Conservation (phyloP, 441 rosid genomes). For the Croton setiger region DNA sequence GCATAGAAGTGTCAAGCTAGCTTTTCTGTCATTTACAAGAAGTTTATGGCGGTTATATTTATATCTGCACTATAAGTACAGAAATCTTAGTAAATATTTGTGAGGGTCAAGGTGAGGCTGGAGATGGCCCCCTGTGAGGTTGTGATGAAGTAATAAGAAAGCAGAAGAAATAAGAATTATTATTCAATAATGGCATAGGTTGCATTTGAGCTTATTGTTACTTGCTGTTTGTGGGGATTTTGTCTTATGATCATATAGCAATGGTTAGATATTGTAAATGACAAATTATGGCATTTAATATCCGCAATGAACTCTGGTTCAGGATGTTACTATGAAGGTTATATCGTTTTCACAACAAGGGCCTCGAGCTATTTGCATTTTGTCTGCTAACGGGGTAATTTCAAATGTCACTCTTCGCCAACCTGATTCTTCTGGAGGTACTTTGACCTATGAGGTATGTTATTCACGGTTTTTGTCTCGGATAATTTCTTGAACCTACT, state of each 20-base stretch:
- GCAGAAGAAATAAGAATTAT: too few species aligned
- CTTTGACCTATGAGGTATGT: conserved; percentile 90
- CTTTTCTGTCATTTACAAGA: background rate
- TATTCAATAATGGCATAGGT: too few species aligned
- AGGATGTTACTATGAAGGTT: conserved; percentile 93
- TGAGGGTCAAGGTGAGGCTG: background rate
- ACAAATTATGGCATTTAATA: background rate
- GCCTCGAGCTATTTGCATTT: conserved; percentile 86
- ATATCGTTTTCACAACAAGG: conserved; percentile 98
- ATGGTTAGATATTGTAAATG: background rate
- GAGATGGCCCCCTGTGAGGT: background rate
- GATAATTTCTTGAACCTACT: background rate
- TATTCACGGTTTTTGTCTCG: background rate
- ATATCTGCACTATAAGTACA: background rate
- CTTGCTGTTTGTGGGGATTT: background rate
- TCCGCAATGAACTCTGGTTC: conserved; percentile 15
- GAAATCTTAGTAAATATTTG: background rate
- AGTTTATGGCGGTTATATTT: background rate
- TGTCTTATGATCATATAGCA: background rate
- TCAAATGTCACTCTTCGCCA: conserved; percentile 91
- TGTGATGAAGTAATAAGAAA: too few species aligned
- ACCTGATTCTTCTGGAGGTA: conserved; percentile 92
- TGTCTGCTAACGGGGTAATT: conserved; percentile 89
- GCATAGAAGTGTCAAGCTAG: background rate
- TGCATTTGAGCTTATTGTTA: too few species aligned